Conservation (phyloP, 148 eudicot genomes). For the Rhododendron ferrugineum region DNA sequence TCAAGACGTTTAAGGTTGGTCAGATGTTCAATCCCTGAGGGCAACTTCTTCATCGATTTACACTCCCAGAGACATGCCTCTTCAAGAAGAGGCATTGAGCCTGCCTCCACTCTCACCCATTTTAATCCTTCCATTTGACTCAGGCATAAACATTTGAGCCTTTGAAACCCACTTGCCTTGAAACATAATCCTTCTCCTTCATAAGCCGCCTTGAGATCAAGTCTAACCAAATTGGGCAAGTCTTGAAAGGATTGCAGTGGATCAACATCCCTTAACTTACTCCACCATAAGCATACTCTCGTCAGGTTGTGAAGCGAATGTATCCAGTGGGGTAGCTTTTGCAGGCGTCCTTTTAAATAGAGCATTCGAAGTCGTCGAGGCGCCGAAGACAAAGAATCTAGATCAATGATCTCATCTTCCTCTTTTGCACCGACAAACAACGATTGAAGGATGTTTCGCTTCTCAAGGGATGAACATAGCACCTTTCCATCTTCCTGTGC, state of each 20-base stretch:
- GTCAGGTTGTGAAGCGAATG: not conserved
- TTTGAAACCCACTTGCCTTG: constrained; percentile 16
- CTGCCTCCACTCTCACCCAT: not conserved
- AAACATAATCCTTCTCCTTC: constrained; percentile 17
- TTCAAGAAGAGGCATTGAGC: not conserved
- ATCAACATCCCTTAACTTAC: constrained; percentile 2
- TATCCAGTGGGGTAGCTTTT: not conserved
- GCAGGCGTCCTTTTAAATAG: not conserved
- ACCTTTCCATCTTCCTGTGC: too few relatives aligned
- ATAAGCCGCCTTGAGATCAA: constrained; percentile 21
- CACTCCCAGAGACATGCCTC: accelerated
- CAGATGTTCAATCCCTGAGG: constrained; percentile 12
- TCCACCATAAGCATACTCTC: not conserved
- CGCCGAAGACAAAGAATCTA: not conserved
- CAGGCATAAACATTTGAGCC: not conserved
- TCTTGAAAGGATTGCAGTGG: constrained; percentile 15
- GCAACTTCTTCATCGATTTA: not conserved
- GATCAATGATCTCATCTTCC: too few relatives aligned
- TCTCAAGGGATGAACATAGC: too few relatives aligned
- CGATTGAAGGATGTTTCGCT: too few relatives aligned
- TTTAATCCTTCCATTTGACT: not conserved
- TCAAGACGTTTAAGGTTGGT: not conserved
- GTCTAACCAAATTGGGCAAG: constrained; percentile 17
- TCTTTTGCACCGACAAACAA: too few relatives aligned
- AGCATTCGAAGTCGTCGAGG: not conserved